A percentile compares a stretch with the other conserved stretches of the same genome.
Evolutionary conservation across 352 stramenopile species (phyloP).

Genomic region (Phytophthora fragariae): DNA sequence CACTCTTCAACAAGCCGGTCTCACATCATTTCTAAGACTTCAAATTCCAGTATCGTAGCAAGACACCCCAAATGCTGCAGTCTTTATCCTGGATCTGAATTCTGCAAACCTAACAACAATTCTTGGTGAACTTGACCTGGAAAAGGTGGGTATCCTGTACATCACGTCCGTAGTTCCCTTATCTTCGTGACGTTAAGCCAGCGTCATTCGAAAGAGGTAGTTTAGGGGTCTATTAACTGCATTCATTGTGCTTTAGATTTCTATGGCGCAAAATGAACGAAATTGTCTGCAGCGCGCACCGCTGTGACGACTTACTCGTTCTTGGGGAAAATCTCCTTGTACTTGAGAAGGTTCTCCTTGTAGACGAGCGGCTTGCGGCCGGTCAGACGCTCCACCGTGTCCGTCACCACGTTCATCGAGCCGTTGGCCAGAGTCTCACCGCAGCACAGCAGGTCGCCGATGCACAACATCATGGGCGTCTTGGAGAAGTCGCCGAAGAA

Average conservation of each 20-base stretch:
- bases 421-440: constrained; percentile 37
- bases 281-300: neutral
- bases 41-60: no score
- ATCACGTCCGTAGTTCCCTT: no score
- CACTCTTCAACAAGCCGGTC: no score
- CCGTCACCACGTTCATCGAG: constrained; percentile 38
- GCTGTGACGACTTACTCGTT: constrained; percentile 21
- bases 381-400: constrained; percentile 37
- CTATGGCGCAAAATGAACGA: neutral
- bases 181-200: no score
- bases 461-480: constrained; percentile 37
- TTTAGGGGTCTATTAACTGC: neutral
- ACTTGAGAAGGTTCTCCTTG: constrained; percentile 36
- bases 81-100: no score
- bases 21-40: no score
- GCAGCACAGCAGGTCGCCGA: constrained; percentile 36
- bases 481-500: constrained; percentile 34
- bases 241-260: neutral
- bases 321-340: constrained; percentile 38
- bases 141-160: no score
- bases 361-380: constrained; percentile 33
- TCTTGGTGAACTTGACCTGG: no score
- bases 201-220: no score
- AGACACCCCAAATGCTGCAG: no score
- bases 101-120: no score